A percentile compares a stretch with the other conserved stretches of the same genome.
Conservation (phyloP, 2,329 filamentous ascomycete genomes). For the Pseudomassariella vexata region DNA sequence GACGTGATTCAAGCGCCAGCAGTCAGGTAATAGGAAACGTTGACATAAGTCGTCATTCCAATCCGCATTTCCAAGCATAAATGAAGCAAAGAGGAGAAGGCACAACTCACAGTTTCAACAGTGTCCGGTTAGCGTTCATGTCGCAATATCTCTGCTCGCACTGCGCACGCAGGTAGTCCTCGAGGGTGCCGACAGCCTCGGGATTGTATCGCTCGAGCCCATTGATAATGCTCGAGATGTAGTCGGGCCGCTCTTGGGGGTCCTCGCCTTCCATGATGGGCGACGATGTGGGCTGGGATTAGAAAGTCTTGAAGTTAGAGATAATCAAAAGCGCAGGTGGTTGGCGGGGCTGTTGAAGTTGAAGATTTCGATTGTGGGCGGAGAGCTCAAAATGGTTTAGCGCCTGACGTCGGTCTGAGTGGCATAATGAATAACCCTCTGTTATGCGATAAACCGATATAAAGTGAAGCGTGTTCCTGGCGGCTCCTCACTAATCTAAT, state of each 20-base stretch:
- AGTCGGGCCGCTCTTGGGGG: conserved; percentile 83
- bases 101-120: conserved; percentile 90
- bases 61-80: conserved; percentile 12
- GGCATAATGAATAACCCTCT: too few species aligned
- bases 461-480: too few species aligned
- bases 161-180: conserved; percentile 90
- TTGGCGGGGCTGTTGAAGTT: conserved; percentile 20
- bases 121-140: conserved; percentile 91
- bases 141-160: conserved; percentile 94
- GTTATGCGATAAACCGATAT: too few species aligned
- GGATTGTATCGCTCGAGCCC: conserved; percentile 98
- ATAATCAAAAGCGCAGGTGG: too few species aligned
- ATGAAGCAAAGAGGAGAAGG: conserved; percentile 11
- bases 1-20: conserved; percentile 51
- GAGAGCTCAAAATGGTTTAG: conserved; percentile 11
- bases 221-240: conserved; percentile 90
- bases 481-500: too few species aligned
- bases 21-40: conserved; percentile 99
- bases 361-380: conserved; percentile 21
- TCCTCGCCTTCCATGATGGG: conserved; percentile 69
- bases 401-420: too few species aligned
- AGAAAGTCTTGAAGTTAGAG: conserved; percentile 18
- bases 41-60: conserved; percentile 68
- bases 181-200: conserved; percentile 87
- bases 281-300: conserved; percentile 19